A percentile compares a stretch with the other conserved stretches of the same genome.
phyloP scores from a whole-genome alignment of 805 yeast genomes.

The Lachancea sp. region DNA sequence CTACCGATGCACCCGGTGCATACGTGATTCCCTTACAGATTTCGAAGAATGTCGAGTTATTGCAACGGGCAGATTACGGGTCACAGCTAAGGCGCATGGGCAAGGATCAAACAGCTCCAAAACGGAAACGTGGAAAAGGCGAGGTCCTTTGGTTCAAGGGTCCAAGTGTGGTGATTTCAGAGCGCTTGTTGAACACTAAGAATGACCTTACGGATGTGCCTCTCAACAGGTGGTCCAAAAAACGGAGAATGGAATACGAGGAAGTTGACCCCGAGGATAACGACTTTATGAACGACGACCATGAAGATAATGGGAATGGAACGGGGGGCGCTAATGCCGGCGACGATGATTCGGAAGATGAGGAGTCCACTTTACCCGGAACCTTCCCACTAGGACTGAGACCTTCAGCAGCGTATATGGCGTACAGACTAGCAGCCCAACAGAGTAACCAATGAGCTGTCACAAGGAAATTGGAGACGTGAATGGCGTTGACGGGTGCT shows the following conservation, averaged over 20 bases:
- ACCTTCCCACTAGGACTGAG: constrained; percentile 34
- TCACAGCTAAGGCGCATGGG: constrained; percentile 21
- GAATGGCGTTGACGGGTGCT: no score
- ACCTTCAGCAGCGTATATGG: constrained; percentile 68
- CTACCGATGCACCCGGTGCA: constrained; percentile 26
- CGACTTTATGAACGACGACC: constrained; percentile 11
- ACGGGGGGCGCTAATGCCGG: constrained; percentile 8
- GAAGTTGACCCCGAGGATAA: constrained; percentile 21
- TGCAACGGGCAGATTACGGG: constrained; percentile 32
- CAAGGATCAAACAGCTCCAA: constrained; percentile 18
- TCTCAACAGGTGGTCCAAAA: constrained; percentile 25
- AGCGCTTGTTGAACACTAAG: constrained; percentile 33
- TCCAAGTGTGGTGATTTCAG: constrained; percentile 48
- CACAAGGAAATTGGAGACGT: no score
- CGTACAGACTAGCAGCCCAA: constrained; percentile 36
- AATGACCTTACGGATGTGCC: constrained; percentile 14
- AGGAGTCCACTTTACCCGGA: constrained; percentile 16
- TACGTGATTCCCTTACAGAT: constrained; percentile 23
- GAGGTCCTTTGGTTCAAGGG: constrained; percentile 63
- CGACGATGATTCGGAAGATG: constrained; percentile 22
- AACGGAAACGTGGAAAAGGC: constrained; percentile 24
- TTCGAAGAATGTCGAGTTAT: constrained; percentile 30
- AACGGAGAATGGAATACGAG: constrained; percentile 23
- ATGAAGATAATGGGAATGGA: constrained; percentile 11
- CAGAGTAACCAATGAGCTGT: background rate